A percentile compares a stretch with the other conserved stretches of the same genome.
These are phyloP conservation scores for Cynanchum wilfordii DNA, from an alignment of 257 asterid genomes.

Conservation along the genomic window DNA sequence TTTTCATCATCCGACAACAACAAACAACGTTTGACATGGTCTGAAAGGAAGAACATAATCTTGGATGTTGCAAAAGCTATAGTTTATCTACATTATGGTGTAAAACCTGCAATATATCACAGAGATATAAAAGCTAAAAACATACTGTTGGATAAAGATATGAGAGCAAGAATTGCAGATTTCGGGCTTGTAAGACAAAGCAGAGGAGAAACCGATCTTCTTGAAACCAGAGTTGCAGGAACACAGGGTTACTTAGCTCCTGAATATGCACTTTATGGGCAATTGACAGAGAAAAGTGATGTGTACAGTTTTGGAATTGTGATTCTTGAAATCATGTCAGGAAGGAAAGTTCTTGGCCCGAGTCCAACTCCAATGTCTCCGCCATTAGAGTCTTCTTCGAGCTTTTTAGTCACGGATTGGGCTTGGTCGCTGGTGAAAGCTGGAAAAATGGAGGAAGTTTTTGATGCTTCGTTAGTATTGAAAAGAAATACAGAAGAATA, in stretches of 20 bases:
- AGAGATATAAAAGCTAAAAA: constrained; percentile 63
- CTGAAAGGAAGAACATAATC: constrained; percentile 47
- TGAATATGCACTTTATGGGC: constrained; percentile 60
- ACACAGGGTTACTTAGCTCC: constrained; percentile 66
- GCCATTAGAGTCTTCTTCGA: constrained; percentile 10
- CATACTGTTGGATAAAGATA: constrained; percentile 44
- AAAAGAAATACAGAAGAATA: constrained; percentile 19
- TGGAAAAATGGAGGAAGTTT: constrained; percentile 35
- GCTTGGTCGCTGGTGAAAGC: constrained; percentile 46
- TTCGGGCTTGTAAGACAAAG: constrained; percentile 50
- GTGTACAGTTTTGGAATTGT: constrained; percentile 62
- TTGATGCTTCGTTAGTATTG: constrained; percentile 33
- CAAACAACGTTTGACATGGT: constrained; percentile 37
- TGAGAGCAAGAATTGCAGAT: constrained; percentile 60
- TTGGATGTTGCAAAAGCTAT: constrained; percentile 59
- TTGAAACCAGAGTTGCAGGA: constrained; percentile 45
- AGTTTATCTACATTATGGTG: constrained; percentile 57
- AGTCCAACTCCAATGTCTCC: neutral
- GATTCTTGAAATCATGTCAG: constrained; percentile 50
- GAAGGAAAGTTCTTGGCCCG: constrained; percentile 45
- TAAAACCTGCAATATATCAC: constrained; percentile 57
- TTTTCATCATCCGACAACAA: constrained; percentile 4
- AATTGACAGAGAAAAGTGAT: constrained; percentile 55
- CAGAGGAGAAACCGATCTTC: constrained; percentile 29
- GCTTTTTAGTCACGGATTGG: constrained; percentile 55